A percentile compares a stretch with the other conserved stretches of the same genome.
Evolutionary conservation across 345 rosid genomes (phyloP).

Genomic region (Physaria fendleri): DNA sequence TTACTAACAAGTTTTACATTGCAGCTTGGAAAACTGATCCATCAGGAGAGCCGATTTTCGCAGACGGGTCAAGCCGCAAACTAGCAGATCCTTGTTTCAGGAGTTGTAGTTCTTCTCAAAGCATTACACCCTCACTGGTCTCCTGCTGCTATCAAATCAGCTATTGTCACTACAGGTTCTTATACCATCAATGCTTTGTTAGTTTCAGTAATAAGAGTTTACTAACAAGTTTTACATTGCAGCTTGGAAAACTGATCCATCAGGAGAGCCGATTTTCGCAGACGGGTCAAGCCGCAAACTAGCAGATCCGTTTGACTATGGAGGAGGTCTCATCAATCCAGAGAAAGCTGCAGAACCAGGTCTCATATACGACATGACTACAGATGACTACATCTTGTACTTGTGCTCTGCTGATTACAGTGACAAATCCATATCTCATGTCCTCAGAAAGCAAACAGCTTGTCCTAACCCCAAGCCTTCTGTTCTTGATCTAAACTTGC

Average conservation of each 20-base stretch:
- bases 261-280: conserved; percentile 35
- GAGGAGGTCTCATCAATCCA: conserved; percentile 58
- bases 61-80: conserved; percentile 30
- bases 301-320: conserved; percentile 50
- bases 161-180: conserved; percentile 42
- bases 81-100: conserved; percentile 43
- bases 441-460: conserved; percentile 18
- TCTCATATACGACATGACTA: conserved; percentile 44
- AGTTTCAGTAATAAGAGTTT: no score
- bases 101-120: conserved; percentile 33
- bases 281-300: conserved; percentile 30
- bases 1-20: neutral
- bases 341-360: conserved; percentile 47
- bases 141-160: conserved; percentile 41
- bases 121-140: conserved; percentile 34
- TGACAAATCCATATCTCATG: conserved; percentile 38
- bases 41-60: conserved; percentile 32
- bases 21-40: conserved; percentile 36
- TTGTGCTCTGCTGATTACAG: conserved; percentile 41
- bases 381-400: conserved; percentile 37
- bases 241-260: conserved; percentile 35
- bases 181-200: neutral
- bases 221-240: neutral
- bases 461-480: conserved; percentile 28
- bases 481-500: conserved; percentile 37